Base-by-base conservation (phyloP, 164 flowering plant genomes). In the Dillenia turbinata region DNA sequence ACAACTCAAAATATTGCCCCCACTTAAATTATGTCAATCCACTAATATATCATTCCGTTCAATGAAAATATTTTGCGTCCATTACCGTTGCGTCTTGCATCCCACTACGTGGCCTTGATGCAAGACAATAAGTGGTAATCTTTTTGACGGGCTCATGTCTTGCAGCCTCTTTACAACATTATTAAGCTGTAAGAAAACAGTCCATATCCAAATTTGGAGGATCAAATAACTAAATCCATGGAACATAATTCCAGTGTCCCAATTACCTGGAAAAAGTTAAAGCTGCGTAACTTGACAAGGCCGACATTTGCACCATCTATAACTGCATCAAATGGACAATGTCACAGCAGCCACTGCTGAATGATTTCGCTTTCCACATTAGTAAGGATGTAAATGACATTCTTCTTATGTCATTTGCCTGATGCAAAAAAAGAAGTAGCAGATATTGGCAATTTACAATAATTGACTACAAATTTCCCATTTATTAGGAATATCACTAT, bases 251-350 rank as follows among this genome's bases (percentile, higher is more conserved):
- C 16, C 12, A 46, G 1, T 9, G n/a, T 55, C 61, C 7, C 22
- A 3, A 22, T 68, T 70, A 89, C 97, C 92, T 84, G 87, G 59
- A 49, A 45, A 69, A 89, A 90, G 71, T 58, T 89, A 71, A 92
- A 84, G 60, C 44, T 16, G 0, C 57, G 71, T 5, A 73, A 71
- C 61, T 82, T 78, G 55, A 64, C 33, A 56, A 88, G 83, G 17
- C 89, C 84, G 57, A 89, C 71, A 76, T 95, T 95, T 19, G 99
- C 99, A 67, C 92, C 99, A 77, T 95, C 99, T 66, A 95, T 59
- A 26, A 95, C 91, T 49, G 97, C 96, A 70, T 95, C 99, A 80
- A 86, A 95, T 57, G 99, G 99, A 66, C 97, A 97, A 82, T 82
- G 78, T 47, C 45, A 44, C 66, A 67, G 66, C 69, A 95, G 89